Base-by-base conservation (phyloP, 1,284 basidiomycete genomes). In the Leccinum griseonigrum region DNA sequence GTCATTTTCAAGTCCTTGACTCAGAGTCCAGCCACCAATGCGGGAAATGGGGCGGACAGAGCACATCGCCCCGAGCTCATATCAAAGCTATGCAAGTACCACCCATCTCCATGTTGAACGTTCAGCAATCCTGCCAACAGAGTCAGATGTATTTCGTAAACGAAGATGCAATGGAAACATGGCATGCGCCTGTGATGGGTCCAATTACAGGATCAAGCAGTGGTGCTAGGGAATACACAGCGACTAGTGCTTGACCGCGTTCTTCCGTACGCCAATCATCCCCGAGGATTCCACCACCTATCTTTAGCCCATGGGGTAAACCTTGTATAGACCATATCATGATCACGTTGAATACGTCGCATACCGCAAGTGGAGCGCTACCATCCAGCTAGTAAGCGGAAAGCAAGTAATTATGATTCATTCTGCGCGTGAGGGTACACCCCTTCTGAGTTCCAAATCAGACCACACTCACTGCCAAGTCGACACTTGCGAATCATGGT, bases 201-300 rank as follows among this genome's bases (percentile, higher is more conserved):
- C 87, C 88, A 14, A 91, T 64, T 1, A 85, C 84, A 0, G 90
- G 90, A 0, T 87, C 81, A 1, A 81, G 72, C 3, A 81, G 56
- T 1, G 78, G 76, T 1, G 87, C 86, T 5, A 92, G 74, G 0
- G 89, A 87, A 71, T 91, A 92, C 1, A 90, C 76, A 0, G 86
- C 85, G 29, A 90, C 80, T 0, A 22, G 22, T 22, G 88, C 88
- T 63, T 80, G 77, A 0, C 90, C 90, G 65, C 89, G 79, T 67
- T 92, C 80, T 60, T 91, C 87, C 0, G 87, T 71, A n/a, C 69
- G 71, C 83, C 86, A 94, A 53, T 88, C 78, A 72, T 94, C 92
- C 2, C 84, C 82, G 1, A 94, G 75, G 2, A 88, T 81, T 2
- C 87, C 91, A 50, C 88, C 90, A 61, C 86, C 86, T 38, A 85